These are phyloP conservation scores for Suhomyces xylopsoci DNA, from an alignment of 805 yeast species.

Conservation along the genomic window DNA sequence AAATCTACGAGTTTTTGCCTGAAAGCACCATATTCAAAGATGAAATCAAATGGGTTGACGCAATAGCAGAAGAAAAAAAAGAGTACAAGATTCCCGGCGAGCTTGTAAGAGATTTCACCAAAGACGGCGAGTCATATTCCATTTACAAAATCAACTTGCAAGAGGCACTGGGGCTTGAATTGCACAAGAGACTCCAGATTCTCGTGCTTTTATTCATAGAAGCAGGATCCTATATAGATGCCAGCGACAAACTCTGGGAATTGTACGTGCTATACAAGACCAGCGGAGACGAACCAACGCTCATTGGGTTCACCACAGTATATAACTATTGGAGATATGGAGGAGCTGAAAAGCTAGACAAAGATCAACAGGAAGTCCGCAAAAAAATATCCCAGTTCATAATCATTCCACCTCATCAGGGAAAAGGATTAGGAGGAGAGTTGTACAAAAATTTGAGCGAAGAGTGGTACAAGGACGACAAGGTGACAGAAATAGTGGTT, in stretches of 20 bases:
- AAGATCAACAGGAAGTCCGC: constrained; percentile 39
- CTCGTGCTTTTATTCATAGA: constrained; percentile 84
- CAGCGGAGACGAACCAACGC: constrained; percentile 30
- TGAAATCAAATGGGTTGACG: constrained; percentile 65
- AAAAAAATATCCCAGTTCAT: constrained; percentile 86
- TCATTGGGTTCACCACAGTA: constrained; percentile 79
- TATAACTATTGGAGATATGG: constrained; percentile 81
- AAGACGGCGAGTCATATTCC: constrained; percentile 40
- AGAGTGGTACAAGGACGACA: constrained; percentile 51
- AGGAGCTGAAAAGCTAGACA: constrained; percentile 51
- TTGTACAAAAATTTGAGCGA: constrained; percentile 58
- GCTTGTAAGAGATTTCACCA: constrained; percentile 26
- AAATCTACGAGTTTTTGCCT: constrained; percentile 60
- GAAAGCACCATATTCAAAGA: constrained; percentile 56
- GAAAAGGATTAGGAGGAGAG: constrained; percentile 63
- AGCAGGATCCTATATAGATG: constrained; percentile 88
- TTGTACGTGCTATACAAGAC: constrained; percentile 51
- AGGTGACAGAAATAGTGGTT: constrained; percentile 71
- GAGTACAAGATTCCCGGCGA: constrained; percentile 43
- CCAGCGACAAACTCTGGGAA: constrained; percentile 76
- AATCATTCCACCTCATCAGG: constrained; percentile 81
- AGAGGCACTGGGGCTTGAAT: constrained; percentile 41
- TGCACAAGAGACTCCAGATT: constrained; percentile 72
- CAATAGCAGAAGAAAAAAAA: constrained; percentile 47
- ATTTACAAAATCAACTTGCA: constrained; percentile 50